Percentiles rank a stretch among this genome's conserved stretches.
phyloP scores from a whole-genome alignment of 257 asterid species.

The Ligustrum vulgare region DNA sequence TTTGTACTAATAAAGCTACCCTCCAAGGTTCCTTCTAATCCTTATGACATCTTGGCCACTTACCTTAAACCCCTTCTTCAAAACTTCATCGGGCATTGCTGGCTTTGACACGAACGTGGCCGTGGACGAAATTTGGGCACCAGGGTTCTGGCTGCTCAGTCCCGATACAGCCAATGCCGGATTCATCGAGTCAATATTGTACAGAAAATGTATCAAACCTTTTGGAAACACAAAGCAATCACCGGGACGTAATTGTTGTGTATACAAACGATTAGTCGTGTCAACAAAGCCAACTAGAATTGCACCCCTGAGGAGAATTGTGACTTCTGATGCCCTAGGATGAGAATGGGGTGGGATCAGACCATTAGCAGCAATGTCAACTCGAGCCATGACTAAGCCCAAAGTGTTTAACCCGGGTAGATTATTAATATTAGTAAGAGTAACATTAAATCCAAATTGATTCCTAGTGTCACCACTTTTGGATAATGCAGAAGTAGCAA shows the following conservation, averaged over 20 bases:
- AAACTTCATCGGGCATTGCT: constrained; percentile 37
- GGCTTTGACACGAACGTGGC: constrained; percentile 36
- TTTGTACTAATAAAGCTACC: constrained; percentile 9
- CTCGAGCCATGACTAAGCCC: constrained; percentile 50
- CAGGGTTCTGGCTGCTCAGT: constrained; percentile 66
- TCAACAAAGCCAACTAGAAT: constrained; percentile 61
- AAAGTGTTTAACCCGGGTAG: constrained; percentile 56
- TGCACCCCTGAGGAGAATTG: constrained; percentile 55
- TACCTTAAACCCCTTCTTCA: constrained; percentile 41
- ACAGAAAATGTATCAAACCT: constrained; percentile 52
- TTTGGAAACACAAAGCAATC: constrained; percentile 67
- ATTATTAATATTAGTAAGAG: constrained; percentile 33
- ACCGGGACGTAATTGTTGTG: constrained; percentile 44
- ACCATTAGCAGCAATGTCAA: constrained; percentile 31
- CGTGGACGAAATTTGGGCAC: constrained; percentile 42
- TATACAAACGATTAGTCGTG: constrained; percentile 39
- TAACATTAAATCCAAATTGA: constrained; percentile 40
- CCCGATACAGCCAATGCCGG: constrained; percentile 49
- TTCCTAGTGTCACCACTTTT: constrained; percentile 35
- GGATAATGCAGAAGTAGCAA: constrained; percentile 58
- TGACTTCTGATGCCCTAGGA: constrained; percentile 67
- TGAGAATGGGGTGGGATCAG: constrained; percentile 53
- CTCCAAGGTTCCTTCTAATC: constrained; percentile 52
- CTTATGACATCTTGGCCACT: constrained; percentile 40
- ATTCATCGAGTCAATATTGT: constrained; percentile 34